phyloP scores from a whole-genome alignment of 2,329 filamentous ascomycete genomes.

The Chlorencoelia australis region DNA sequence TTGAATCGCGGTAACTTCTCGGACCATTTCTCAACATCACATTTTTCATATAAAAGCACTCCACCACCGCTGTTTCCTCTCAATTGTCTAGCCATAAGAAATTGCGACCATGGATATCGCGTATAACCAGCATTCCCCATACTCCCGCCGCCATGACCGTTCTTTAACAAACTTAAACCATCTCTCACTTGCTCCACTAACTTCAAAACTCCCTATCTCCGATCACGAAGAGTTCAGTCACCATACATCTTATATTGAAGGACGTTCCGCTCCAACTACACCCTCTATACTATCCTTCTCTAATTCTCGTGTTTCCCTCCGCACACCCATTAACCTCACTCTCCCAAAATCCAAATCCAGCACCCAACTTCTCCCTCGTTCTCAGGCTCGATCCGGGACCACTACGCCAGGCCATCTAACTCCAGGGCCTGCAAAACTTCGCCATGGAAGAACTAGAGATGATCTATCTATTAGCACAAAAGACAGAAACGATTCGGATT shows the following conservation, averaged over 20 bases:
- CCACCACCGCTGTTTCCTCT: constrained; percentile 1
- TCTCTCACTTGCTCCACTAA: constrained; percentile 54
- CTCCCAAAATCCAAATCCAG: constrained; percentile 54
- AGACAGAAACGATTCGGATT: constrained; percentile 46
- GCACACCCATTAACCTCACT: constrained; percentile 19
- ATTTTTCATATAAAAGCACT: background rate
- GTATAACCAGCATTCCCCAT: constrained; percentile 49
- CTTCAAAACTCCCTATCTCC: constrained; percentile 47
- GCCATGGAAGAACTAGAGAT: constrained; percentile 17
- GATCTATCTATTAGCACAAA: constrained; percentile 20
- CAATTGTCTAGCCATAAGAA: constrained; percentile 3
- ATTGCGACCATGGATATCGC: constrained; percentile 43
- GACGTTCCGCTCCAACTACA: constrained; percentile 53
- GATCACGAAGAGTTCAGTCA: constrained; percentile 38
- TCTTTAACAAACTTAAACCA: constrained; percentile 50
- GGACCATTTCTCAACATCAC: background rate
- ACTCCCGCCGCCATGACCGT: constrained; percentile 46
- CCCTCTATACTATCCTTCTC: constrained; percentile 52
- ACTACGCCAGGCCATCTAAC: constrained; percentile 15
- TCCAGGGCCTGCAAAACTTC: constrained; percentile 11
- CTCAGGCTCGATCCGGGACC: constrained; percentile 20
- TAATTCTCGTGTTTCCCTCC: constrained; percentile 39
- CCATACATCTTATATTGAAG: constrained; percentile 47
- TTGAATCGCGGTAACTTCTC: background rate
- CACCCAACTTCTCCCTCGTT: constrained; percentile 36